Evolutionary conservation across 2,329 filamentous ascomycete genomes (phyloP).

Genomic region (Botryosphaeria agaves): DNA sequence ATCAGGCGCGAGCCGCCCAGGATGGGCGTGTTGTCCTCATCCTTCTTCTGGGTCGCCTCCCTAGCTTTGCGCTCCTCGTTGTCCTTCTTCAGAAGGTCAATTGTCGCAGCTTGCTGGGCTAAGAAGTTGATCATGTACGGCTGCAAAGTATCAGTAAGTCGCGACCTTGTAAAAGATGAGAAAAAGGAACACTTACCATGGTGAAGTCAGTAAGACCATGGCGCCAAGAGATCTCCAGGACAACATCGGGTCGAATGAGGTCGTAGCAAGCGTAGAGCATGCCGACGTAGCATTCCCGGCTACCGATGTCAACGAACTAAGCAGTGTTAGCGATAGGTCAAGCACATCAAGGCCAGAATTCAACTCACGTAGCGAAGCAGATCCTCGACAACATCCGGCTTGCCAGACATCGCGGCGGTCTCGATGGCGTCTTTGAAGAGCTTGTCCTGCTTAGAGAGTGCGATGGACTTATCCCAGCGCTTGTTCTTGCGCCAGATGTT

Average conservation of each 20-base stretch:
- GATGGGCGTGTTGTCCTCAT: slow-evolving; percentile 87
- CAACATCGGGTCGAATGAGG: slow-evolving; percentile 77
- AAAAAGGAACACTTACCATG: slow-evolving; percentile 39
- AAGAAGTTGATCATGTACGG: slow-evolving; percentile 99
- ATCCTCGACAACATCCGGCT: slow-evolving; percentile 86
- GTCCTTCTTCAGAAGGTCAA: slow-evolving; percentile 76
- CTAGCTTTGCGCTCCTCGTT: slow-evolving; percentile 78
- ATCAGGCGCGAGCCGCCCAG: slow-evolving; percentile 77
- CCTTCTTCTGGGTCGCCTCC: slow-evolving; percentile 62
- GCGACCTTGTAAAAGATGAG: neutral
- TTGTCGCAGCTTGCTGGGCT: slow-evolving; percentile 72
- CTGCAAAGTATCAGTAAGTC: slow-evolving; percentile 9
- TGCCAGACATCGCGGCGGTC: slow-evolving; percentile 81
- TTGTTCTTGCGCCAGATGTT: slow-evolving; percentile 99
- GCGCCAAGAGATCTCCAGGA: slow-evolving; percentile 95
- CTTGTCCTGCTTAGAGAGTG: slow-evolving; percentile 96
- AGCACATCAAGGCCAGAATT: neutral
- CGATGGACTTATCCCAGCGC: slow-evolving; percentile 98
- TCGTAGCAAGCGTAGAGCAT: slow-evolving; percentile 99
- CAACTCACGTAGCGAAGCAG: slow-evolving; percentile 85
- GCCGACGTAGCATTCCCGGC: slow-evolving; percentile 97
- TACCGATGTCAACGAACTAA: slow-evolving; percentile 97
- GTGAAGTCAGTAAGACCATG: slow-evolving; percentile 89
- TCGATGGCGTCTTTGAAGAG: slow-evolving; percentile 99
- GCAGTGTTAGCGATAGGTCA: slow-evolving; percentile 14